A percentile compares a stretch with the other conserved stretches of the same genome.
phyloP scores from a whole-genome alignment of 805 yeast species.

The Kluyveromyces siamensis region DNA sequence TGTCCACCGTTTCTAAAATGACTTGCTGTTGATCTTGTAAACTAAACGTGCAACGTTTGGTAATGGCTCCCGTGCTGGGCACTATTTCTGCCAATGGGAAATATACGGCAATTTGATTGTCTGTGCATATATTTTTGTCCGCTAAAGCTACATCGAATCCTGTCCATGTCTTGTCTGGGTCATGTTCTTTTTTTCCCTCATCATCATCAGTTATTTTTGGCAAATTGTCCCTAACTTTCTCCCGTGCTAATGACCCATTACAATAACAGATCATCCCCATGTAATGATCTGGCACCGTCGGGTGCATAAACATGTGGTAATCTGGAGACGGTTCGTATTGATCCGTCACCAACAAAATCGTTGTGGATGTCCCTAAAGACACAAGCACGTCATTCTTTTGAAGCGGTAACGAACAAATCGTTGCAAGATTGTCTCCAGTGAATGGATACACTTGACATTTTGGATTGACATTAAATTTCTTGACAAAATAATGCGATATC shows the following conservation, averaged over 20 bases:
- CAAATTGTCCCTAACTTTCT: conserved; percentile 55
- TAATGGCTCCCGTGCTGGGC: conserved; percentile 67
- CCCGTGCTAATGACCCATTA: conserved; percentile 84
- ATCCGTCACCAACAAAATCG: conserved; percentile 73
- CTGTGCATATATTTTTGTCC: conserved; percentile 29
- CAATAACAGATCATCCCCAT: conserved; percentile 97
- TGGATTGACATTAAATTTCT: conserved; percentile 52
- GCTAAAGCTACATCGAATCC: conserved; percentile 42
- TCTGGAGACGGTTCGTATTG: conserved; percentile 68
- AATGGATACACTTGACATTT: conserved; percentile 61
- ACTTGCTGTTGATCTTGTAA: conserved; percentile 18
- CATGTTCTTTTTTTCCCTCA: conserved; percentile 59
- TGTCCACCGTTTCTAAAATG: conserved; percentile 21
- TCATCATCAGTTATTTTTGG: conserved; percentile 55
- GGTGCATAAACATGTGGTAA: conserved; percentile 82
- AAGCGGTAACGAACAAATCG: conserved; percentile 74
- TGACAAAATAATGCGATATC: conserved; percentile 51
- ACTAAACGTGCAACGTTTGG: conserved; percentile 41
- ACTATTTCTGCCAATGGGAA: conserved; percentile 89
- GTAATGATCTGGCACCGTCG: conserved; percentile 62
- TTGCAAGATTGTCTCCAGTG: conserved; percentile 89
- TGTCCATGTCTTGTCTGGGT: conserved; percentile 42
- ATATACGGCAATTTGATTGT: conserved; percentile 59
- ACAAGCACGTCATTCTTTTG: conserved; percentile 67
- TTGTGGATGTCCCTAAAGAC: conserved; percentile 88